phyloP scores from a whole-genome alignment of 768 basidiomycete genomes.

The Naganishia friedmannii region DNA sequence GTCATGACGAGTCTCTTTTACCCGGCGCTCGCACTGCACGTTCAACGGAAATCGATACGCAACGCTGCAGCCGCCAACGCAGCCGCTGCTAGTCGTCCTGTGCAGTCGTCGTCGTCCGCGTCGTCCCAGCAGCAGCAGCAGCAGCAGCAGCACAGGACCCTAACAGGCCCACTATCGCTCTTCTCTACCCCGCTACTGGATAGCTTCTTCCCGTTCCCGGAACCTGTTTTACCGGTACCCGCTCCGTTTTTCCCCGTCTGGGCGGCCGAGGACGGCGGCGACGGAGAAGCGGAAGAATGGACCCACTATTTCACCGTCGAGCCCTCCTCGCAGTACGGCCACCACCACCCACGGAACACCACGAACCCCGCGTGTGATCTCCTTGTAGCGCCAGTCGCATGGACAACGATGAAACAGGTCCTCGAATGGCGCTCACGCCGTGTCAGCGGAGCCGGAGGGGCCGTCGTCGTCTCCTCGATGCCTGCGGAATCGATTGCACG shows the following conservation, averaged over 20 bases:
- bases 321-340: background rate
- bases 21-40: slow-evolving; percentile 47
- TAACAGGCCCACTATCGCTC: slow-evolving; percentile 40
- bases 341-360: no score
- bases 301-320: background rate
- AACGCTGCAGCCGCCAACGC: background rate
- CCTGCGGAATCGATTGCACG: no score
- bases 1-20: slow-evolving; percentile 53
- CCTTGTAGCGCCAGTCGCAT: background rate
- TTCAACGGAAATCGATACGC: slow-evolving; percentile 37
- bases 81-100: no score
- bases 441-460: no score
- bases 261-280: background rate
- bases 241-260: background rate
- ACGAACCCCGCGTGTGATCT: background rate
- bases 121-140: background rate
- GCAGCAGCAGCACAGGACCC: background rate
- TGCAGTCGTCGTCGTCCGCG: no score
- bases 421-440: background rate
- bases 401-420: slow-evolving; percentile 12
- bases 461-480: no score
- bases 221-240: slow-evolving; percentile 42
- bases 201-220: slow-evolving; percentile 50
- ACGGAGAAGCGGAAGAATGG: slow-evolving; percentile 1
- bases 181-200: slow-evolving; percentile 46